A percentile compares a stretch with the other conserved stretches of the same genome.
Conservation (phyloP, 768 basidiomycete species). For the Sarcomyxa edulis region DNA sequence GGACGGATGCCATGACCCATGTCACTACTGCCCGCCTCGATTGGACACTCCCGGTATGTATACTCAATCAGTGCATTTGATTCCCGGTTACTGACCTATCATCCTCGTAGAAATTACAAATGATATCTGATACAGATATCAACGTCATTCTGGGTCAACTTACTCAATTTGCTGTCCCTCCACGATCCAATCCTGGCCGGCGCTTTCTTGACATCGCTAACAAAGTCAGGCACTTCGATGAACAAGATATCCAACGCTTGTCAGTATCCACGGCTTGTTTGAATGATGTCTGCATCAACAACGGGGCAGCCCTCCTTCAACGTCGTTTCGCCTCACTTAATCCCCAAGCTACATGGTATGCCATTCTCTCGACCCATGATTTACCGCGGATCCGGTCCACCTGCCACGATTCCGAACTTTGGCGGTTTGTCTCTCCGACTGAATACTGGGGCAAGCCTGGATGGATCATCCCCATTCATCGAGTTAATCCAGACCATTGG, state of each 20-base stretch:
- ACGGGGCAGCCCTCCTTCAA: slow-evolving; percentile 16
- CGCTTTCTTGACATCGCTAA: neutral
- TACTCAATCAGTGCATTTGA: no score
- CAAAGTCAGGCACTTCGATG: neutral
- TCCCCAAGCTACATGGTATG: neutral
- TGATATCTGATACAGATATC: neutral
- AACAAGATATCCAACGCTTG: slow-evolving; percentile 10
- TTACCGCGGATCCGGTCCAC: slow-evolving; percentile 13
- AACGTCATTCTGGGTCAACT: neutral
- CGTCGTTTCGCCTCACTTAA: neutral
- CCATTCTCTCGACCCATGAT: slow-evolving; percentile 14
- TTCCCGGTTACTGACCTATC: no score
- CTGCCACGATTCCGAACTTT: slow-evolving; percentile 12
- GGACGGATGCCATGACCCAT: neutral
- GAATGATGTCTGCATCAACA: slow-evolving; percentile 21
- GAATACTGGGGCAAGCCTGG: slow-evolving; percentile 23
- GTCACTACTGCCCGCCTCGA: neutral
- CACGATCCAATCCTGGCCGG: neutral
- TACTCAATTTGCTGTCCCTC: neutral
- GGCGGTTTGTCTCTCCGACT: slow-evolving; percentile 9
- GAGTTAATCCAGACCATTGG: slow-evolving; percentile 21
- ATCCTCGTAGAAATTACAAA: no score
- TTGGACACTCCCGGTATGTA: slow-evolving; percentile 1
- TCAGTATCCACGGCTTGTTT: slow-evolving; percentile 6
- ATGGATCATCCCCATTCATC: slow-evolving; percentile 35